Base-by-base conservation (phyloP, 2,329 filamentous ascomycete species). In the Lachnellula subtilissima region DNA sequence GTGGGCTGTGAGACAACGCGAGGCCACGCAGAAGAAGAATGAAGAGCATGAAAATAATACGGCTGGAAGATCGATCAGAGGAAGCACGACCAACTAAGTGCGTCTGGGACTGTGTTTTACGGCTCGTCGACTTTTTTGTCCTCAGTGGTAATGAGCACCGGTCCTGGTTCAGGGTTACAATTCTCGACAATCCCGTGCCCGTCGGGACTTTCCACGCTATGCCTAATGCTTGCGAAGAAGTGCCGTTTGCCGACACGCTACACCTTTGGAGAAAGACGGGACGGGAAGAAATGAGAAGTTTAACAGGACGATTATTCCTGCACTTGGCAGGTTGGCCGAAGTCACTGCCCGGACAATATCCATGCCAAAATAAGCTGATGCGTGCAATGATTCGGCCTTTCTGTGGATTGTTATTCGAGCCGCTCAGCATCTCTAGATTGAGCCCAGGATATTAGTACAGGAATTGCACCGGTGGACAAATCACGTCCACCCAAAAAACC, bases 341-440 rank as follows among this genome's bases (percentile, higher is more conserved):
- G 52, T 48, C 57, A 53, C n/a, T 28, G 15, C 7, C 7, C 42
- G 42, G 4, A 11, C 42, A 45, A 45, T 6, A 17, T 45, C 42
- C 42, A 45, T 42, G 39, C 17, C 15, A 19, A 17, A n/a, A 42
- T 42, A 5, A n/a, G 15, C 39, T 7, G 39, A 42, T 11, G 12
- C 9, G 28, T 9, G 9, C 9, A 32, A 32, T 11, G 11, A 12
- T 50, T 60, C 60, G 60, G 60, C 50, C n/a, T 35, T 37, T 61
- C 63, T 63, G 60, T 61, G 62, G 62, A 55, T 49, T 51, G 2
- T n/a, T 6, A 25, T 37, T 23, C 23, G 15, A 36, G 12, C 36
- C 35, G 48, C 42, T 40, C 22, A 15, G 48, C 3, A 12, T 40
- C 36, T 19, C 7, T 12, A 25, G n/a, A 19, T 35, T 25, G 15